A percentile compares a stretch with the other conserved stretches of the same genome.
These are phyloP conservation scores for Penicillium sp. DNA, from an alignment of 2,329 filamentous ascomycete species.

Conservation along the genomic window DNA sequence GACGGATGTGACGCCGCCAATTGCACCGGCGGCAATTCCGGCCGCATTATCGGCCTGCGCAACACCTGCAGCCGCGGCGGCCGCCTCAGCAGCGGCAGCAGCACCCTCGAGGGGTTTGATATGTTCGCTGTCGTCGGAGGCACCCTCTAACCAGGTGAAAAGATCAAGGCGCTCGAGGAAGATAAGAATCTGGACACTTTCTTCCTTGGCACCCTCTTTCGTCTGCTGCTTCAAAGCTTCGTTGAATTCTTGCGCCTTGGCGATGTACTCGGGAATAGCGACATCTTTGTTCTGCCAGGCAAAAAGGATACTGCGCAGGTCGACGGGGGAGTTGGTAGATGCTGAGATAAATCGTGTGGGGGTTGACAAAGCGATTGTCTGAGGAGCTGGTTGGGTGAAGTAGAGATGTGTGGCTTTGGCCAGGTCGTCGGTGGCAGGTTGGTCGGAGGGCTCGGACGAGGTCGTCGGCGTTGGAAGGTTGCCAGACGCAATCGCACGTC, in stretches of 20 bases:
- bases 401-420: constrained; percentile 69
- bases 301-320: constrained; percentile 91
- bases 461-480: constrained; percentile 65
- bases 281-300: constrained; percentile 90
- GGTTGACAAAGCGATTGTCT: constrained; percentile 59
- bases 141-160: constrained; percentile 85
- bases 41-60: constrained; percentile 39
- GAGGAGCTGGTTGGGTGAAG: constrained; percentile 55
- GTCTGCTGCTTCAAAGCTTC: constrained; percentile 52
- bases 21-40: constrained; percentile 45
- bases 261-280: constrained; percentile 83
- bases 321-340: constrained; percentile 57
- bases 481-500: constrained; percentile 66
- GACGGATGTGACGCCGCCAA: constrained; percentile 35
- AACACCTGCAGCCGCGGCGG: constrained; percentile 34
- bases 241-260: constrained; percentile 69
- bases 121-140: constrained; percentile 81
- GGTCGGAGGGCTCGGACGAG: constrained; percentile 53
- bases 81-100: constrained; percentile 37
- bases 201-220: constrained; percentile 29
- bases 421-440: constrained; percentile 55
- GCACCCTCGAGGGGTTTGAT: constrained; percentile 72
- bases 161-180: constrained; percentile 88
- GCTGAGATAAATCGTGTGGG: constrained; percentile 82
- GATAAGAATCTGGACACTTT: constrained; percentile 73